Evolutionary conservation across 2,329 filamentous ascomycete genomes (phyloP).

Genomic region (Phialocephala sp.): DNA sequence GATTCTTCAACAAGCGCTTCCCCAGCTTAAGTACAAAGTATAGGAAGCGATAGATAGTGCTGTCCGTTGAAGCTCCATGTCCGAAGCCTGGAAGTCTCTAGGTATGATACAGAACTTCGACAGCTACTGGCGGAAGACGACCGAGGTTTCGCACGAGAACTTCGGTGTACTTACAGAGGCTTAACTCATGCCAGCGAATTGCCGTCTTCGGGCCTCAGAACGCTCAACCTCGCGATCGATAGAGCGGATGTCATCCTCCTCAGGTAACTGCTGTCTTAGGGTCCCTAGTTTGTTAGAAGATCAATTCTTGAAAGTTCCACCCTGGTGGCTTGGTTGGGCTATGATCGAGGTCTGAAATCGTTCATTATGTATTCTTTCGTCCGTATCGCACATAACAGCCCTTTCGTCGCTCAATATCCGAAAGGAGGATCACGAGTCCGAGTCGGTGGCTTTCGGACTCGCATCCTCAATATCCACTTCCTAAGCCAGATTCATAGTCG

Average conservation of each 20-base stretch:
- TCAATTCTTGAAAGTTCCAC: not conserved
- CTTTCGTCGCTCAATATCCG: not conserved
- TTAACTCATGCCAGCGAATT: not conserved
- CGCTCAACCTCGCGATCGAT: not conserved
- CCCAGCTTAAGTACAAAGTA: too few species aligned
- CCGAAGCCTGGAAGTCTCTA: too few species aligned
- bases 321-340: not conserved
- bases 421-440: constrained; percentile 7
- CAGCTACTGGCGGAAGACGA: too few species aligned
- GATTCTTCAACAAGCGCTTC: too few species aligned
- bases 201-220: not conserved
- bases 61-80: too few species aligned
- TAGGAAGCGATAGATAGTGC: too few species aligned
- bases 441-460: constrained; percentile 7
- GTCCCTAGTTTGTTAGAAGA: not conserved
- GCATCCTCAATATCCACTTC: not conserved
- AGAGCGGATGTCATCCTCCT: too few species aligned
- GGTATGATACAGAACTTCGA: too few species aligned
- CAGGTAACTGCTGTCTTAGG: not conserved
- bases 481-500: not conserved
- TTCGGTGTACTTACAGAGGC: not conserved
- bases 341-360: not conserved
- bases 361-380: constrained; percentile 6
- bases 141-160: too few species aligned
- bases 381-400: constrained; percentile 2